A percentile compares a stretch with the other conserved stretches of the same genome.
phyloP scores from a whole-genome alignment of 352 stramenopile genomes.

The Phytophthora kernoviae region DNA sequence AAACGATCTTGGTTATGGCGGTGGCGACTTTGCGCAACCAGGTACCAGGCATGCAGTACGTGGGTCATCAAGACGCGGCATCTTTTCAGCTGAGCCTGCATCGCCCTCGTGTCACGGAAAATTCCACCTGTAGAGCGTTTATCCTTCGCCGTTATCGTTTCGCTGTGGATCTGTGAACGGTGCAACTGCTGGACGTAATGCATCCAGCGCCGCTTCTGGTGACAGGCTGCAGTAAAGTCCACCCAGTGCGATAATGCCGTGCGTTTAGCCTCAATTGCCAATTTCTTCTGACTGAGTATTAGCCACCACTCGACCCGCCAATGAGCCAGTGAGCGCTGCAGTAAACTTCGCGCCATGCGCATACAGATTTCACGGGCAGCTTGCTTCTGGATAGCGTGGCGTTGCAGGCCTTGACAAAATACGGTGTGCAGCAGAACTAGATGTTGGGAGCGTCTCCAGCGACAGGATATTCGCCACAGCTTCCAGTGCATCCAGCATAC shows the following conservation, averaged over 20 bases:
- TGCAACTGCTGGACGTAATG: slow-evolving; percentile 36
- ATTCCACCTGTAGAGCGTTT: slow-evolving; percentile 2
- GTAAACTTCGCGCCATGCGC: slow-evolving; percentile 9
- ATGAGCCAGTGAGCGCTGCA: slow-evolving; percentile 18
- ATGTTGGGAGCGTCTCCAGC: slow-evolving; percentile 18
- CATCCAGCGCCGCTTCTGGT: slow-evolving; percentile 31
- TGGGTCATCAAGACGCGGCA: slow-evolving; percentile 34
- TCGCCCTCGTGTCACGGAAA: slow-evolving; percentile 22
- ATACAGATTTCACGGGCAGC: slow-evolving; percentile 22
- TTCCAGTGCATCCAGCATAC: slow-evolving; percentile 28
- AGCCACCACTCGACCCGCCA: slow-evolving; percentile 35
- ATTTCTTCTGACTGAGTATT: slow-evolving; percentile 17
- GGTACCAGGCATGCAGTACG: slow-evolving; percentile 33
- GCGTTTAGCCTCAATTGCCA: slow-evolving; percentile 6
- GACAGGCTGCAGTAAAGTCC: slow-evolving; percentile 19
- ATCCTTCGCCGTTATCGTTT: slow-evolving; percentile 3
- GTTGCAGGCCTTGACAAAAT: slow-evolving; percentile 19
- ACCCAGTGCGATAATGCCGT: slow-evolving; percentile 24
- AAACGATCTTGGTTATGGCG: slow-evolving; percentile 1
- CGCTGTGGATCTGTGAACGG: slow-evolving; percentile 16
- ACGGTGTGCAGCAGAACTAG: slow-evolving; percentile 5
- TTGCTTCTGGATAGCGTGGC: slow-evolving; percentile 31
- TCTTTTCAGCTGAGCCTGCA: slow-evolving; percentile 32
- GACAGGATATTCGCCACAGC: slow-evolving; percentile 23
- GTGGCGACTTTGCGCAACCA: slow-evolving; percentile 21